Evolutionary conservation across 2,329 filamentous ascomycete genomes (phyloP).

Genomic region (Ophiostoma himal-ulmi): DNA sequence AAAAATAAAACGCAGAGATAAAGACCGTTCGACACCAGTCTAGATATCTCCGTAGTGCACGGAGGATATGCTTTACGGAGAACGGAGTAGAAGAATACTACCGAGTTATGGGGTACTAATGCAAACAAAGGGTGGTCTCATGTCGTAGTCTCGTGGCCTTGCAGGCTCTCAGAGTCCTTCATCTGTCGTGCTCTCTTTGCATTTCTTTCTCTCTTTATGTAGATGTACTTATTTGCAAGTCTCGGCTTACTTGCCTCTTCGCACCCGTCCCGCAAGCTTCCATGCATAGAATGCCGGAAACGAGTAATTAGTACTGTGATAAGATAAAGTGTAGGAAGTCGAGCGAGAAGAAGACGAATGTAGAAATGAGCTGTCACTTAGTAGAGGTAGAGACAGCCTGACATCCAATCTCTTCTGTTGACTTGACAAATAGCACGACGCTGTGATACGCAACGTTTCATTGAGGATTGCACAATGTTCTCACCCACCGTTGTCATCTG

Average conservation of each 20-base stretch:
- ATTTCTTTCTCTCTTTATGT: background rate
- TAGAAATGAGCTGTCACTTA: background rate
- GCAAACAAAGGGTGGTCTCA: background rate
- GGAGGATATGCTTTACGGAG: background rate
- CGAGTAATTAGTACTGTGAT: background rate
- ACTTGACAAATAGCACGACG: background rate
- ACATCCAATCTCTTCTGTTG: background rate
- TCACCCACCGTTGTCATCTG: background rate
- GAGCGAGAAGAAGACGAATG: background rate
- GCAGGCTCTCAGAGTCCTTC: background rate
- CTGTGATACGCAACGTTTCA: background rate
- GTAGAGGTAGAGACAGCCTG: background rate
- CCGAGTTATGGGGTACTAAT: background rate
- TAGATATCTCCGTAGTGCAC: constrained; percentile 2
- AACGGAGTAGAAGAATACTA: constrained; percentile 9
- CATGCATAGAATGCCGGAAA: constrained; percentile 4
- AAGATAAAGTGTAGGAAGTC: background rate
- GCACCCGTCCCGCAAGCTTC: background rate
- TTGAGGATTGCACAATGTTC: constrained; percentile 3
- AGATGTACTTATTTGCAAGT: too few species aligned
- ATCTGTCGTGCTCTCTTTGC: background rate
- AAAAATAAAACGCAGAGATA: background rate
- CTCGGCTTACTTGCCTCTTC: background rate
- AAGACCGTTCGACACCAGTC: constrained; percentile 1
- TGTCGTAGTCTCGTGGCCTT: background rate